Evolutionary conservation across 176 grass and related monocot genomes (phyloP).

Genomic region (Bolboschoenus planiculmis): DNA sequence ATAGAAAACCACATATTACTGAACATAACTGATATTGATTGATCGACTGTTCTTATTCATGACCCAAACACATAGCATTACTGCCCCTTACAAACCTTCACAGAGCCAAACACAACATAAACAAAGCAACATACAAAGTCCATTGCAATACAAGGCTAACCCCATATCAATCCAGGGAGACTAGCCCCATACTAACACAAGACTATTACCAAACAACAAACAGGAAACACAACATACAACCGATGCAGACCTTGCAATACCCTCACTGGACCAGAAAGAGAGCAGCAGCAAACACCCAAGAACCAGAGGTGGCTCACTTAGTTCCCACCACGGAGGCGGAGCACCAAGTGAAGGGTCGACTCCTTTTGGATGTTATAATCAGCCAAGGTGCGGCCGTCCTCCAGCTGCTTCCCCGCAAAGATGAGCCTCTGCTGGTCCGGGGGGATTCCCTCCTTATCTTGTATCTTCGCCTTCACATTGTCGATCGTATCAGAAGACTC

Average conservation of each 20-base stretch:
- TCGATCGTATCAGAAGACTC: constrained; percentile 22
- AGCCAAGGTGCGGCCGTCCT: background rate
- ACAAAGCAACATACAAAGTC: background rate
- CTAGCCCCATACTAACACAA: background rate
- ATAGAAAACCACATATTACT: no score
- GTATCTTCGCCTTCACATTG: constrained; percentile 24
- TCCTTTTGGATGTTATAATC: constrained; percentile 23
- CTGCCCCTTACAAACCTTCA: background rate
- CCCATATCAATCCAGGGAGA: background rate
- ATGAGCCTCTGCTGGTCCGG: constrained; percentile 21
- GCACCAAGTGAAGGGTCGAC: constrained; percentile 37
- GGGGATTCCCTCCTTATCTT: constrained; percentile 27
- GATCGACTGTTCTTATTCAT: no score
- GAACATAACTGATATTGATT: no score
- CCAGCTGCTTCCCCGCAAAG: constrained; percentile 7
- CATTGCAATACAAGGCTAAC: background rate
- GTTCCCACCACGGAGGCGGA: constrained; percentile 39
- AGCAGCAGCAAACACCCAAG: background rate
- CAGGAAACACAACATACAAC: background rate
- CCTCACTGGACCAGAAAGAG: background rate
- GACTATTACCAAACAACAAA: background rate
- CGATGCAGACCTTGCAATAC: background rate
- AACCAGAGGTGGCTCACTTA: background rate
- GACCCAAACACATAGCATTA: background rate
- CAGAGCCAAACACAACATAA: background rate